Base-by-base conservation (phyloP, 768 basidiomycete genomes). In the Lactifluus rugatus region DNA sequence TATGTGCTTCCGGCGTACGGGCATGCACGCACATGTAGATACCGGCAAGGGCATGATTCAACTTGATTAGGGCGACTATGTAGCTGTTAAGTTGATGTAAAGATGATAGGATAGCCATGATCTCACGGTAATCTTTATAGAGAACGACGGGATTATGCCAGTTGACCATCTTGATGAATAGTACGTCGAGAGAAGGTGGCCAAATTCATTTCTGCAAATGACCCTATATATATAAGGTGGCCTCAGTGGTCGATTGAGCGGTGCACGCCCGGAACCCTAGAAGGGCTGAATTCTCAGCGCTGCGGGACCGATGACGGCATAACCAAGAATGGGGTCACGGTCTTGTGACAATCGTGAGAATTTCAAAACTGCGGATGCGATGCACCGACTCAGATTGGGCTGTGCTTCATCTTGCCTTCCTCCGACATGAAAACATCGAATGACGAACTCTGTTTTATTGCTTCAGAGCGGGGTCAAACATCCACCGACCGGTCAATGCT, bases 131-230 rank as follows among this genome's bases (percentile, higher is more conserved):
- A n/a, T 56, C 54, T 23, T 31, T 37, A 8, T 41, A 21, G 2
- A 56, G 4, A 37, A 56, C 26, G 46, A 17, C 37, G 21, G 54
- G 37, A 42, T 56, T 21, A 2, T 56, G 47, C 54, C 54, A 56
- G 37, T 56, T 41, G 36, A 41, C 54, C 54, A 56, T 56, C 39
- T 21, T 42, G 54, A 14, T 48, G 25, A 28, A 19, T 28, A 11
- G 47, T 32, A 14, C 5, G 14, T 19, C n/a, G 2, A 39, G 19
- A 48, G 46, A 13, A 32, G 53, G 44, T 36, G 44, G 21, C 6
- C 9, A 46, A 14, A 23, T 17, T 23, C 10, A 25, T 46, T 26
- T 39, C 25, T 10, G 31, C 9, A 19, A 56, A 28, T 14, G 36
- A n/a, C n/a, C 32, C 25, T 23, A 11, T 45, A 46, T 57, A 46